Percentiles rank a stretch among this genome's conserved stretches.
Evolutionary conservation across 306 rosid genomes (phyloP).

Genomic region (Dalbergia cultrata): DNA sequence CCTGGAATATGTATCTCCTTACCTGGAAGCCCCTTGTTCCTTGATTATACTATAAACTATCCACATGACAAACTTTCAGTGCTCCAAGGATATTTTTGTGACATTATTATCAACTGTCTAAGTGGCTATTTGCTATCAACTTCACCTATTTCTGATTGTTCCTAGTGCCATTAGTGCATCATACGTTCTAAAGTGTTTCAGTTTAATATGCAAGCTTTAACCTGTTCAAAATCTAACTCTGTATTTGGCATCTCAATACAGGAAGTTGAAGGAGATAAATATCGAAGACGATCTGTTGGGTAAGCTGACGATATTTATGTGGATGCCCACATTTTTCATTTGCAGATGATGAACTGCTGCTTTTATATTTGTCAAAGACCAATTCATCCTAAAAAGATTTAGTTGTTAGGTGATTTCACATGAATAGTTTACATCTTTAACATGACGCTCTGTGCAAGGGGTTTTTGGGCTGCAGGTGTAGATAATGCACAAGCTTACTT

Average conservation of each 20-base stretch:
- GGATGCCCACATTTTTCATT: slow-evolving; percentile 21
- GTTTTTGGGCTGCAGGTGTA: slow-evolving; percentile 30
- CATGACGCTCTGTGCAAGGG: background rate
- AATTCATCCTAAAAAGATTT: slow-evolving; percentile 40
- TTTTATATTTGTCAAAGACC: slow-evolving; percentile 19
- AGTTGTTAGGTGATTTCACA: slow-evolving; percentile 21
- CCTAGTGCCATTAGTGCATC: slow-evolving; percentile 26
- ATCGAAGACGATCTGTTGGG: slow-evolving; percentile 71
- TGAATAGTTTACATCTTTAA: slow-evolving; percentile 8
- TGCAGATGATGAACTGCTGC: slow-evolving; percentile 32
- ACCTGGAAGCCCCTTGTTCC: slow-evolving; percentile 7
- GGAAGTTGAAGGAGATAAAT: slow-evolving; percentile 59
- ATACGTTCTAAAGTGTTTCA: slow-evolving; percentile 20
- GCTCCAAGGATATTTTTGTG: slow-evolving; percentile 30
- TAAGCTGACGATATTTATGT: slow-evolving; percentile 49
- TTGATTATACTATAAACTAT: background rate
- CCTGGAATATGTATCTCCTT: background rate
- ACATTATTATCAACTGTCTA: background rate
- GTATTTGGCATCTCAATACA: slow-evolving; percentile 49
- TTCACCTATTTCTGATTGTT: slow-evolving; percentile 30
- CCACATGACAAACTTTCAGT: slow-evolving; percentile 19
- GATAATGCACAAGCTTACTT: slow-evolving; percentile 8
- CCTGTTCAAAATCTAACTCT: slow-evolving; percentile 32
- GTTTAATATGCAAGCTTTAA: slow-evolving; percentile 8
- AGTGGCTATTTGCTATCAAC: slow-evolving; percentile 6